Evolutionary conservation across 441 rosid genomes (phyloP), one percentile per base, ranked within the genome.

Genomic region (Mallotus repandus): DNA sequence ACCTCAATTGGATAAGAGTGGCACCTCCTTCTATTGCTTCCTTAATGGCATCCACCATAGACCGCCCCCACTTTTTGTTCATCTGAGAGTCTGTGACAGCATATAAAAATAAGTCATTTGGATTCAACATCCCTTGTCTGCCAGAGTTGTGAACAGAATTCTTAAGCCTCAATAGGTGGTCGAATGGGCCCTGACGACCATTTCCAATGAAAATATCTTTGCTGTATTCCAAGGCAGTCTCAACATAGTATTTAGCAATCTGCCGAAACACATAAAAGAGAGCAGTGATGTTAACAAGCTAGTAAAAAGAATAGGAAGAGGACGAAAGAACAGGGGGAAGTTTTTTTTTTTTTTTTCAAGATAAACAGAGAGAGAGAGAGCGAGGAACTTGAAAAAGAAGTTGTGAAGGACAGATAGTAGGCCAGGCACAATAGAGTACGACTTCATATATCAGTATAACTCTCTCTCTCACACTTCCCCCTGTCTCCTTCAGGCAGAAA

Each of bases 181-280:
- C 98, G 72, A 96, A 89, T 21, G 98, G 99, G 62, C 99, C 97
- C 86, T 96, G 97, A 77, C 72, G 86, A 41, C 98, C 99, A 80
- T 81, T 85, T 81, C 99, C 99, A 74, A 96, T 86, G 60, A 57
- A 75, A 66, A 96, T 82, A 21, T 91, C 96, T 86, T 86, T 96
- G 89, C 98, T 89, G 74, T 93, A 92, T 65, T 80, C 80, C 82
- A 93, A 84, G 60, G 88, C 86, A 35, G 79, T 83, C 78, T 86
- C 87, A 61, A 96, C 77, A 43, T 76, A 93, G 71, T 80, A 79
- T 80, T 96, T 93, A 43, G 97, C 94, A 68, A 84, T 89, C 97
- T 93, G 86, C 79, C 55, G 83, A 80, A 76, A 64, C 62, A 48
- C 57, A 74, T 7, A 29, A 5, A 76, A 11, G 41, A 73, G 61